phyloP scores from a whole-genome alignment of 768 basidiomycete species.

The Lactifluus volemus region DNA sequence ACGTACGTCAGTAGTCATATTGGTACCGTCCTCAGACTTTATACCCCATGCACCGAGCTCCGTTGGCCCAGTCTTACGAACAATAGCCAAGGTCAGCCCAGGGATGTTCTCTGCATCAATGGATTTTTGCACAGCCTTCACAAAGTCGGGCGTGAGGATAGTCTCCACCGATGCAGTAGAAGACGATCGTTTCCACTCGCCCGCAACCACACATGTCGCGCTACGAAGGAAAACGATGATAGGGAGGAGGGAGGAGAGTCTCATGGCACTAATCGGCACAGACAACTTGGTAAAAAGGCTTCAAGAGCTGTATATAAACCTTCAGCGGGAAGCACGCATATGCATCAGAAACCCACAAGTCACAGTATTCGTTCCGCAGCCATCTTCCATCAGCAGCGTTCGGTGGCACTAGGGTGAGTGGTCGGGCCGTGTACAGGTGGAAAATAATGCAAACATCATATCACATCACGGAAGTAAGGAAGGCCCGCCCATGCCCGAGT shows the following conservation, averaged over 20 bases:
- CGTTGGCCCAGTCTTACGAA: not conserved
- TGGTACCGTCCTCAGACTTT: slow-evolving; percentile 7
- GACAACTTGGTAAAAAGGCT: not conserved
- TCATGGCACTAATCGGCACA: not conserved
- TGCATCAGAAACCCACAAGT: too few species aligned
- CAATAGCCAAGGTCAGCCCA: slow-evolving; percentile 7
- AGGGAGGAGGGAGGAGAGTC: not conserved
- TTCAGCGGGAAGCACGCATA: not conserved
- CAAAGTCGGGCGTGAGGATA: slow-evolving; percentile 9
- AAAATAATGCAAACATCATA: too few species aligned
- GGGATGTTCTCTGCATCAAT: not conserved
- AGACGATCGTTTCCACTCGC: not conserved
- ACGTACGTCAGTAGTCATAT: slow-evolving; percentile 14
- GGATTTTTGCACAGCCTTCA: not conserved
- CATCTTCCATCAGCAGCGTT: not conserved
- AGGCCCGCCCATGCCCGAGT: too few species aligned
- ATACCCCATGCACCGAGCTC: slow-evolving; percentile 14
- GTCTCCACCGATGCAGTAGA: not conserved
- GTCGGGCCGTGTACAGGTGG: too few species aligned
- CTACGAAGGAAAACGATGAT: not conserved
- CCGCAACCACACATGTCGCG: not conserved
- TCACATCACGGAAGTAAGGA: too few species aligned
- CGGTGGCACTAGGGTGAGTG: not conserved
- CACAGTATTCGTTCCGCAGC: not conserved
- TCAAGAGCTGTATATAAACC: not conserved